Evolutionary conservation across 192 early-diverging fungal species (phyloP).

Genomic region (Kappamyces sp.): DNA sequence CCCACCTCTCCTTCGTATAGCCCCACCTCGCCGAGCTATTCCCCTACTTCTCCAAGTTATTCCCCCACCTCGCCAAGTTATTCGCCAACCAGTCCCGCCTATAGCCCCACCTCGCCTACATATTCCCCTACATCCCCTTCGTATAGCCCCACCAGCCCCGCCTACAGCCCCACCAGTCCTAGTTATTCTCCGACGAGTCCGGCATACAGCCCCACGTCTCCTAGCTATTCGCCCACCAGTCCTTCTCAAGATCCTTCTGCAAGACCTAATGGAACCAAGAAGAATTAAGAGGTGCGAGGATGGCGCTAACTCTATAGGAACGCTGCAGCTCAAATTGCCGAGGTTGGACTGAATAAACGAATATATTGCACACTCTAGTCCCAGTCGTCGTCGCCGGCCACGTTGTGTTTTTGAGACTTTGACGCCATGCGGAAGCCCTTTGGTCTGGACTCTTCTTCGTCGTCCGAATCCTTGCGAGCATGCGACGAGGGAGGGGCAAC

Average conservation of each 20-base stretch:
- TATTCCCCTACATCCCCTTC: constrained; percentile 59
- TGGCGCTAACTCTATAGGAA: too few species aligned
- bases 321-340: too few species aligned
- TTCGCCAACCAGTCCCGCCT: constrained; percentile 72
- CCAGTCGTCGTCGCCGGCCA: too few species aligned
- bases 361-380: too few species aligned
- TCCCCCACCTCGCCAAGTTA: constrained; percentile 72
- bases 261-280: constrained; percentile 25
- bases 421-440: too few species aligned
- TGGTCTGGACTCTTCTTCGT: too few species aligned
- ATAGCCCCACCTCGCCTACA: constrained; percentile 47
- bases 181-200: constrained; percentile 65
- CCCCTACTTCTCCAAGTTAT: constrained; percentile 65
- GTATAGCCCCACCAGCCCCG: constrained; percentile 44
- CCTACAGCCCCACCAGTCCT: constrained; percentile 54
- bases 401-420: too few species aligned
- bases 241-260: constrained; percentile 49
- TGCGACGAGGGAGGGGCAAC: too few species aligned
- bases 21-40: constrained; percentile 69
- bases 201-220: constrained; percentile 55
- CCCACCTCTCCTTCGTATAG: constrained; percentile 68
- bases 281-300: constrained; percentile 25
- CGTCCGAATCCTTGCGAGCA: too few species aligned
- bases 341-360: too few species aligned
- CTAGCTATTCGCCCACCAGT: constrained; percentile 45